Percentiles rank a stretch among this genome's conserved stretches.
Conservation (phyloP, 2,329 filamentous ascomycete genomes). For the Fusarium chaquense region DNA sequence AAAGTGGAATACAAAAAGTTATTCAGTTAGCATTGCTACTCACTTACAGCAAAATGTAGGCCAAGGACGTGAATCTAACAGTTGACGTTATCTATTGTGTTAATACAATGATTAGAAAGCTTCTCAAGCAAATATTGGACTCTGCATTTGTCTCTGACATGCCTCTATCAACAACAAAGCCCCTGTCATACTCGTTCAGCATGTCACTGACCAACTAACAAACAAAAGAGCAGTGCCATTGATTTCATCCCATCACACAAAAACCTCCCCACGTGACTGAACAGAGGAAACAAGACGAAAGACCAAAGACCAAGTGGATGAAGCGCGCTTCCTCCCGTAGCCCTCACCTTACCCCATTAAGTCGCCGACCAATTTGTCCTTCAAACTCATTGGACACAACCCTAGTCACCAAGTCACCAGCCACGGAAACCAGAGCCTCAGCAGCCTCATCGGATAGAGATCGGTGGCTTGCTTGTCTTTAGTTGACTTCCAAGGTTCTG, state of each 20-base stretch:
- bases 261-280: conserved; percentile 15
- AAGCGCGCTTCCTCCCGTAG: conserved; percentile 31
- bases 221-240: neutral
- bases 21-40: neutral
- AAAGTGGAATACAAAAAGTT: neutral
- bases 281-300: conserved; percentile 1
- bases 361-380: neutral
- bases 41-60: neutral
- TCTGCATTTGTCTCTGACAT: neutral
- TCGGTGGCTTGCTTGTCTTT: conserved; percentile 36
- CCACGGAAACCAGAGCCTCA: conserved; percentile 45
- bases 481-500: conserved; percentile 21
- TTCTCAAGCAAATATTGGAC: neutral
- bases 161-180: neutral
- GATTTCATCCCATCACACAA: neutral
- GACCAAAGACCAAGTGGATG: conserved; percentile 11
- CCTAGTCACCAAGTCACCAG: conserved; percentile 40
- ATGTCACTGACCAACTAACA: neutral
- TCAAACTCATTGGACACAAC: conserved; percentile 24
- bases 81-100: neutral
- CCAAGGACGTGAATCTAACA: neutral
- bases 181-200: neutral
- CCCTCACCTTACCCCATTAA: conserved; percentile 18
- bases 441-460: conserved; percentile 41
- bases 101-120: neutral